phyloP scores from a whole-genome alignment of 306 rosid genomes.

The Prosopis cineraria region DNA sequence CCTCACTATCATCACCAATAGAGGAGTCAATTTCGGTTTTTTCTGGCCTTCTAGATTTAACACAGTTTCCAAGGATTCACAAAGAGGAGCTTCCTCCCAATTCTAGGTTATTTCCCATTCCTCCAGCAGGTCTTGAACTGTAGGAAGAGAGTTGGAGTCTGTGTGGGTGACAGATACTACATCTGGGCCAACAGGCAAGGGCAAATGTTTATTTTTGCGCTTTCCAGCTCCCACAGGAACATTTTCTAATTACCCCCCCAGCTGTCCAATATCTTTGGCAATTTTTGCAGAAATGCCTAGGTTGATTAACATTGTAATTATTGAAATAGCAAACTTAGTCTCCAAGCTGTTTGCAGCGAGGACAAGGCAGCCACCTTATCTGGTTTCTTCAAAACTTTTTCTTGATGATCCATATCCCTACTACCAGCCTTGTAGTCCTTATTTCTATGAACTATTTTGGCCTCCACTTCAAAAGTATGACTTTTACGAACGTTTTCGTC shows the following conservation, averaged over 20 bases:
- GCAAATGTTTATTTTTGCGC: slow-evolving; percentile 54
- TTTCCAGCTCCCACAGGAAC: slow-evolving; percentile 70
- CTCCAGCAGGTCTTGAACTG: slow-evolving; percentile 31
- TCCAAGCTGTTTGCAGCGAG: too few species aligned
- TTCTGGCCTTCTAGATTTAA: slow-evolving; percentile 45
- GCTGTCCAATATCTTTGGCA: slow-evolving; percentile 82
- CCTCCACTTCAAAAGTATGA: slow-evolving; percentile 23
- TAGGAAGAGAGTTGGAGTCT: slow-evolving; percentile 37
- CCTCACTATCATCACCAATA: slow-evolving; percentile 36
- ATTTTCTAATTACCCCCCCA: slow-evolving; percentile 66
- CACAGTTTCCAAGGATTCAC: slow-evolving; percentile 47
- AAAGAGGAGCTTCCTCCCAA: slow-evolving; percentile 44
- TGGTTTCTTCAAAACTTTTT: slow-evolving; percentile 53
- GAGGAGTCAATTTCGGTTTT: slow-evolving; percentile 33
- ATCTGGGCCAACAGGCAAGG: slow-evolving; percentile 29
- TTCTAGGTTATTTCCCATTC: slow-evolving; percentile 21
- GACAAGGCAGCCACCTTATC: slow-evolving; percentile 61
- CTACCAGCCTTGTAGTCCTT: slow-evolving; percentile 33
- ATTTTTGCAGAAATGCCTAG: slow-evolving; percentile 66
- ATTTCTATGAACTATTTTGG: slow-evolving; percentile 26
- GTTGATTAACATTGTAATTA: slow-evolving; percentile 68
- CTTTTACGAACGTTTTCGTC: slow-evolving; percentile 7
- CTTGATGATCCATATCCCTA: slow-evolving; percentile 41
- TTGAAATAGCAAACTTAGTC: slow-evolving; percentile 78
- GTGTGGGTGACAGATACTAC: slow-evolving; percentile 29